Percentiles rank a stretch among this genome's conserved stretches.
Evolutionary conservation across 352 stramenopile genomes (phyloP).

Genomic region (Paralagenidium karlingii): DNA sequence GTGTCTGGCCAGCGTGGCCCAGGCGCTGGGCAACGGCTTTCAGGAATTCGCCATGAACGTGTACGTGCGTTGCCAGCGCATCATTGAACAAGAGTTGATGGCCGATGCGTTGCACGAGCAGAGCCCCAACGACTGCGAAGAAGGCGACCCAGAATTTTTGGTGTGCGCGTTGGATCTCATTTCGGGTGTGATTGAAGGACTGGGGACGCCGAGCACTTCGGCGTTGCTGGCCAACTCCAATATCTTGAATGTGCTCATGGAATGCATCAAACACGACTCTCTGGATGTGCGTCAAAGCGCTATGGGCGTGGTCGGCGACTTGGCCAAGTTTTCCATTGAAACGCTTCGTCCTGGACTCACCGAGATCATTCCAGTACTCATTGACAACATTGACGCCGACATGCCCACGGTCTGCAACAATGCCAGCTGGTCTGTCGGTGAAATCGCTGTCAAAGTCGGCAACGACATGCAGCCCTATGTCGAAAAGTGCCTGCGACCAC

Average conservation of each 20-base stretch:
- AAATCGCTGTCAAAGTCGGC: constrained; percentile 79
- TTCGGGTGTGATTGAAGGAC: constrained; percentile 81
- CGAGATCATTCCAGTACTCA: constrained; percentile 70
- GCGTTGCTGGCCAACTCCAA: constrained; percentile 69
- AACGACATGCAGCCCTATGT: constrained; percentile 80
- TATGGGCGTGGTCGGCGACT: constrained; percentile 81
- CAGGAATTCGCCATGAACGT: constrained; percentile 80
- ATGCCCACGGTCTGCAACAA: constrained; percentile 88
- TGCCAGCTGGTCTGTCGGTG: constrained; percentile 83
- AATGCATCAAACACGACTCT: constrained; percentile 76
- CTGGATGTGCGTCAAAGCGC: constrained; percentile 82
- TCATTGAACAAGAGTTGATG: constrained; percentile 78
- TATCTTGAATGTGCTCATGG: constrained; percentile 80
- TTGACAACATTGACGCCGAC: constrained; percentile 82
- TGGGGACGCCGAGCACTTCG: constrained; percentile 65
- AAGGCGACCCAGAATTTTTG: constrained; percentile 82
- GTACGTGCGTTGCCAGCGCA: constrained; percentile 65
- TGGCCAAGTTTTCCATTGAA: constrained; percentile 73
- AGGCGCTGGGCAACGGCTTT: constrained; percentile 76
- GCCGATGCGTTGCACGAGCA: constrained; percentile 69
- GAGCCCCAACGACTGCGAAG: constrained; percentile 61
- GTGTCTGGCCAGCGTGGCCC: constrained; percentile 77
- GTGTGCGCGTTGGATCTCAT: constrained; percentile 83
- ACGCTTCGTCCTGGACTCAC: constrained; percentile 59
- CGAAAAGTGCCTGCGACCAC: constrained; percentile 37